Evolutionary conservation across 306 rosid genomes (phyloP).

Genomic region (Trichosanthes truncata): DNA sequence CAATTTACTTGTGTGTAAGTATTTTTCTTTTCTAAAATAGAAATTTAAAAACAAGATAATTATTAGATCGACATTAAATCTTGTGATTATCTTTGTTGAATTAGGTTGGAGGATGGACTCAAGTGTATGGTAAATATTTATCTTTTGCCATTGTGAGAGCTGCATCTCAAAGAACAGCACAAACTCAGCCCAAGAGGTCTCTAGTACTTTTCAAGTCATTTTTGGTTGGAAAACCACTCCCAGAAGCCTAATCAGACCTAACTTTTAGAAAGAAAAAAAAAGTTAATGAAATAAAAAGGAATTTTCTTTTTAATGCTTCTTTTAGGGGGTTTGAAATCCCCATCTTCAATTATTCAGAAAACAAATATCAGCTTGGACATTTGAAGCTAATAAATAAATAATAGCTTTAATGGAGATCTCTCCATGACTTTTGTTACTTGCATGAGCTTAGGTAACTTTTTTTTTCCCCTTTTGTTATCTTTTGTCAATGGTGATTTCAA

Average conservation of each 20-base stretch:
- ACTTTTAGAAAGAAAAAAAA: not conserved
- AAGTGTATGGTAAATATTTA: constrained; percentile 67
- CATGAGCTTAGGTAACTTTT: no score
- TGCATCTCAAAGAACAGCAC: constrained; percentile 88
- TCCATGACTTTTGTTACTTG: not conserved
- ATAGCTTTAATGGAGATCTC: not conserved
- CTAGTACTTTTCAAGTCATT: constrained; percentile 70
- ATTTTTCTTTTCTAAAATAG: no score
- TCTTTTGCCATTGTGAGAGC: constrained; percentile 86
- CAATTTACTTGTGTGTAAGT: no score
- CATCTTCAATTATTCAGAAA: not conserved
- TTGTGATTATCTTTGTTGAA: not conserved
- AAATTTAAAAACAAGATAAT: no score
- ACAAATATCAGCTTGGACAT: not conserved
- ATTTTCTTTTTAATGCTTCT: not conserved
- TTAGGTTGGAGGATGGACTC: constrained; percentile 97
- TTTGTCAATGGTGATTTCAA: not conserved
- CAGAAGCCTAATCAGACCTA: constrained; percentile 17
- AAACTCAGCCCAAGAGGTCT: constrained; percentile 86
- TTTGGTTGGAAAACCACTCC: constrained; percentile 47
- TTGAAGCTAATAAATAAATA: not conserved
- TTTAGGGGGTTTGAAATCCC: not conserved
- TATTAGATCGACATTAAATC: not conserved
- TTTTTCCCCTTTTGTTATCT: not conserved
- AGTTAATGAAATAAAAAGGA: not conserved